phyloP scores from a whole-genome alignment of 2,329 filamentous ascomycete genomes.

The Lachnellula occidentalis region DNA sequence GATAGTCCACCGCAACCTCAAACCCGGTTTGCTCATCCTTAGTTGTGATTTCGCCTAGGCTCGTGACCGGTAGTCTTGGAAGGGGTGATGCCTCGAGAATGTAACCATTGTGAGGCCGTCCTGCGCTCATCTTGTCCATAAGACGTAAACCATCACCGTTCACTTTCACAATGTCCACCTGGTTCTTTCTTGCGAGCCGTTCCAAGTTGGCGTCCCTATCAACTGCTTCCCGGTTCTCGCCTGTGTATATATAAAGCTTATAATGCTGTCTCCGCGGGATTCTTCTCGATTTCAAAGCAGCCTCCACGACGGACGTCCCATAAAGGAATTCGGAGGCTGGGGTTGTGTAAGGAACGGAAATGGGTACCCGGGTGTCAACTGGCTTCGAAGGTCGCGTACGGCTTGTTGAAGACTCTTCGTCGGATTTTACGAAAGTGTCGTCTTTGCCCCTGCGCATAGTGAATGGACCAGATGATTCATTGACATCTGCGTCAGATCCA shows the following conservation, averaged over 20 bases:
- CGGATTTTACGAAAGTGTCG: background rate
- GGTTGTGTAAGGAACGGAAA: constrained; percentile 63
- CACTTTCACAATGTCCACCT: constrained; percentile 54
- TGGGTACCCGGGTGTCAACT: constrained; percentile 24
- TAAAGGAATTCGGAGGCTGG: constrained; percentile 90
- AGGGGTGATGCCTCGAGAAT: constrained; percentile 83
- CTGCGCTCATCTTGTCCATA: constrained; percentile 77
- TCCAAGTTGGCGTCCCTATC: constrained; percentile 41
- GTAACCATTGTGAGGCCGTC: constrained; percentile 84
- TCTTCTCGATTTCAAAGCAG: constrained; percentile 58
- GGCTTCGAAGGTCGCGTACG: constrained; percentile 1
- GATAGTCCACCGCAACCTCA: constrained; percentile 54
- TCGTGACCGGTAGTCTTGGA: constrained; percentile 61
- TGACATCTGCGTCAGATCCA: background rate
- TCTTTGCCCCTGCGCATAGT: background rate
- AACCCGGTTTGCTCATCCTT: constrained; percentile 43
- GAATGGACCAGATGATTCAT: background rate
- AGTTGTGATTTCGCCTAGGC: constrained; percentile 38
- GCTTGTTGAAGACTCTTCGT: background rate
- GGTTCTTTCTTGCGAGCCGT: constrained; percentile 41
- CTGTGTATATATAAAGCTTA: constrained; percentile 71
- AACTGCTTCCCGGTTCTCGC: constrained; percentile 47
- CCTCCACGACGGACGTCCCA: constrained; percentile 72
- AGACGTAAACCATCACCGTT: constrained; percentile 56
- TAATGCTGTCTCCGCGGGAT: constrained; percentile 66